A percentile compares a stretch with the other conserved stretches of the same genome.
These are phyloP conservation scores for Aechmea fasciata DNA, from an alignment of 176 grass and related monocot species.

Conservation along the genomic window DNA sequence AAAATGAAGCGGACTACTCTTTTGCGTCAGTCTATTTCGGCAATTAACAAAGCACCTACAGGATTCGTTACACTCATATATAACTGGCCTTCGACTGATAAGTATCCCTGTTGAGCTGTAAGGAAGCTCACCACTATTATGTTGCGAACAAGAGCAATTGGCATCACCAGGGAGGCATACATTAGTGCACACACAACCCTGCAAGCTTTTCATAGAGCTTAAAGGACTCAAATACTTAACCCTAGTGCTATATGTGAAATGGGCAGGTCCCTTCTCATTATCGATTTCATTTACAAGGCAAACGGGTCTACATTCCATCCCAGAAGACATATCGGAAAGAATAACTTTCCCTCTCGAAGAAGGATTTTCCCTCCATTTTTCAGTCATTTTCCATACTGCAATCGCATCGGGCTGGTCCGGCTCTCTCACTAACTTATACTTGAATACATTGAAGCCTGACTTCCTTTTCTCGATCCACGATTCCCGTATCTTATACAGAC, in stretches of 20 bases:
- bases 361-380: slow-evolving; percentile 71
- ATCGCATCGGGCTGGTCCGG: slow-evolving; percentile 63
- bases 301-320: slow-evolving; percentile 62
- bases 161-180: slow-evolving; percentile 59
- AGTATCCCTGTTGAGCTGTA: slow-evolving; percentile 67
- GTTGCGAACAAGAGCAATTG: slow-evolving; percentile 49
- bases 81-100: slow-evolving; percentile 42
- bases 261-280: slow-evolving; percentile 43
- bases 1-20: slow-evolving; percentile 54
- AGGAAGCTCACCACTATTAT: slow-evolving; percentile 61
- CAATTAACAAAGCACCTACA: slow-evolving; percentile 59
- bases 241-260: slow-evolving; percentile 54
- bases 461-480: slow-evolving; percentile 69
- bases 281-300: slow-evolving; percentile 88
- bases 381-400: slow-evolving; percentile 68
- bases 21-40: slow-evolving; percentile 63
- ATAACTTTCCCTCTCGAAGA: slow-evolving; percentile 52
- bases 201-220: slow-evolving; percentile 34
- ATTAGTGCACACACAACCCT: slow-evolving; percentile 50
- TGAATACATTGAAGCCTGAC: slow-evolving; percentile 77
- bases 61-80: slow-evolving; percentile 57
- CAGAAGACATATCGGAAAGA: slow-evolving; percentile 46
- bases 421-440: slow-evolving; percentile 64
- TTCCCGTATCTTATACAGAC: slow-evolving; percentile 67
- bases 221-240: slow-evolving; percentile 31